Evolutionary conservation across 345 rosid species (phyloP).

Genomic region (Eucalyptus paniculata): DNA sequence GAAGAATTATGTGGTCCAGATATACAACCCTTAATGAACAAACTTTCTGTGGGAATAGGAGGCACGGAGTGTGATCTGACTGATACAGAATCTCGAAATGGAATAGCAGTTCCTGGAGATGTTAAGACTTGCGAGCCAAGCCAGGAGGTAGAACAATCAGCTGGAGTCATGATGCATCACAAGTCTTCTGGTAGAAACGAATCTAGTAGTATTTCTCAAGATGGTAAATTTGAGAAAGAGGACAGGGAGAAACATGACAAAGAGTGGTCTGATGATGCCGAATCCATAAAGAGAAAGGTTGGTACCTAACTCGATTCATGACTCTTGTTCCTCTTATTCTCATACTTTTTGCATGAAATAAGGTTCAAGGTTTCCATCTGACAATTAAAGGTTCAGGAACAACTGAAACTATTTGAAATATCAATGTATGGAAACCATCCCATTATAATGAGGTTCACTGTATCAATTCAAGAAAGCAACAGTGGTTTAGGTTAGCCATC

Average conservation of each 20-base stretch:
- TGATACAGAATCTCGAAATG: conserved; percentile 11
- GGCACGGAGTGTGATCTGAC: not conserved
- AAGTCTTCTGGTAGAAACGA: conserved; percentile 16
- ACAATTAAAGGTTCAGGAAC: not conserved
- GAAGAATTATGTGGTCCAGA: conserved; percentile 91
- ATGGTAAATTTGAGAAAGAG: conserved; percentile 11
- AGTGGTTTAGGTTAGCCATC: not conserved
- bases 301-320: not conserved
- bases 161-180: conserved; percentile 8
- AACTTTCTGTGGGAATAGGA: conserved; percentile 18
- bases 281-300: conserved; percentile 62
- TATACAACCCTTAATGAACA: conserved; percentile 47
- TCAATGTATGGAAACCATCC: not conserved
- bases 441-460: not conserved
- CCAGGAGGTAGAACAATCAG: conserved; percentile 11
- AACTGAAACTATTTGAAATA: not conserved
- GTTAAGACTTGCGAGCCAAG: not conserved
- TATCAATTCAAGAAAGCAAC: not conserved
- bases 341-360: not conserved
- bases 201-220: conserved; percentile 7
- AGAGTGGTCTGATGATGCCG: conserved; percentile 14
- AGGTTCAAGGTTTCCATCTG: not conserved
- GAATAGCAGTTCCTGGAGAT: conserved; percentile 7
- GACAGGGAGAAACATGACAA: conserved; percentile 22
- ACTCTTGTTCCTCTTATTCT: not conserved